These are phyloP conservation scores for Neofusicoccum laricinum DNA, from an alignment of 2,329 filamentous ascomycete genomes.

Conservation along the genomic window DNA sequence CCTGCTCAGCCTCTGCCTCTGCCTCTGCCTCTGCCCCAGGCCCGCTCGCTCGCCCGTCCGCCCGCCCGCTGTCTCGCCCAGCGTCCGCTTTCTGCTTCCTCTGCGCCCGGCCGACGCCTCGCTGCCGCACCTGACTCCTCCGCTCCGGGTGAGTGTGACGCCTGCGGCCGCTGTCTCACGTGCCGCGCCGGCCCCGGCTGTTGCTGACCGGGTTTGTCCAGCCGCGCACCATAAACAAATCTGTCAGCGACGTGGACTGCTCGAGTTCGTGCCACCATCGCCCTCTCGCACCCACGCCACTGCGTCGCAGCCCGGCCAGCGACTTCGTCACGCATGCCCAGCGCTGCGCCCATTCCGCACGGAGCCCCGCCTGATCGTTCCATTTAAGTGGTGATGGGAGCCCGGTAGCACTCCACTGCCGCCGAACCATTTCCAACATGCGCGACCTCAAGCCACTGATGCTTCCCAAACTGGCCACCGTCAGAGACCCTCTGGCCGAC, in stretches of 20 bases:
- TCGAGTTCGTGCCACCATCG: conserved; percentile 36
- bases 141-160: conserved; percentile 13
- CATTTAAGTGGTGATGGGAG: conserved; percentile 38
- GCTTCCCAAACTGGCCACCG: conserved; percentile 38
- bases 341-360: not conserved
- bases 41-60: not conserved
- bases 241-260: conserved; percentile 32
- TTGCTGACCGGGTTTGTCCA: conserved; percentile 4
- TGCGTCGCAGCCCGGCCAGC: conserved; percentile 21
- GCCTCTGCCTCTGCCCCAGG: not conserved
- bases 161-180: conserved; percentile 13
- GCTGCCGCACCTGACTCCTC: conserved; percentile 8
- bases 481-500: conserved; percentile 31
- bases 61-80: conserved; percentile 9
- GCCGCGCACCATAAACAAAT: conserved; percentile 18
- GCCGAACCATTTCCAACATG: conserved; percentile 28
- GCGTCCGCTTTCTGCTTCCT: conserved; percentile 3
- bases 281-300: conserved; percentile 31
- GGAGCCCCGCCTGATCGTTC: conserved; percentile 7
- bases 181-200: conserved; percentile 10
- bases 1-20: not conserved
- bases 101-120: conserved; percentile 6
- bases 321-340: conserved; percentile 15
- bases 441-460: conserved; percentile 39
- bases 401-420: conserved; percentile 23